Conservation (phyloP, 176 grass and related monocot species). For the Bolboschoenus planiculmis region DNA sequence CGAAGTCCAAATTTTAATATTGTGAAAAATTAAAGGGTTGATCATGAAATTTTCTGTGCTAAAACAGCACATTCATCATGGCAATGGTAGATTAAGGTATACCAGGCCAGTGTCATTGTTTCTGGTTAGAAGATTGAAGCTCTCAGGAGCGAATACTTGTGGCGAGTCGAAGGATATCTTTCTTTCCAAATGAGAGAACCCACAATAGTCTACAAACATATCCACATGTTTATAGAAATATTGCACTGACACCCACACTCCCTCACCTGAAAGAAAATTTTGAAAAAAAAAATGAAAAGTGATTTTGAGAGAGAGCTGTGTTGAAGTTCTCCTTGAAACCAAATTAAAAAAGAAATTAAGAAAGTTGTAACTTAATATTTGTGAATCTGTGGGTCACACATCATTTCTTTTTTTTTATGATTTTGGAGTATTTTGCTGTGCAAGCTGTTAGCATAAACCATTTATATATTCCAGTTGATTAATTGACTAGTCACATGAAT, state of each 20-base stretch:
- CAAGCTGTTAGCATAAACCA: background rate
- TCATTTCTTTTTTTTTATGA: background rate
- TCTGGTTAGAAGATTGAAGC: constrained; percentile 31
- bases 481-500: background rate
- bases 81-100: background rate
- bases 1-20: background rate
- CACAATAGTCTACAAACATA: constrained; percentile 32
- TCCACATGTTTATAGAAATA: constrained; percentile 17
- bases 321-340: too few species aligned
- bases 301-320: background rate
- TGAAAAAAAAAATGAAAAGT: background rate
- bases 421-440: background rate
- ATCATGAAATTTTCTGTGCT: too few species aligned
- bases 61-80: background rate
- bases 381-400: background rate
- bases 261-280: constrained; percentile 36
- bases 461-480: background rate
- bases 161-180: constrained; percentile 9
- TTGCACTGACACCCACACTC: constrained; percentile 24
- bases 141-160: background rate
- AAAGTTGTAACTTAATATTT: background rate
- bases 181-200: constrained; percentile 31
- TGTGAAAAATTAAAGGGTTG: background rate
- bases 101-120: constrained; percentile 32
- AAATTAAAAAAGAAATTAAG: background rate